These are phyloP conservation scores for Phytophthora multivora DNA, from an alignment of 352 stramenopile genomes.

Conservation along the genomic window DNA sequence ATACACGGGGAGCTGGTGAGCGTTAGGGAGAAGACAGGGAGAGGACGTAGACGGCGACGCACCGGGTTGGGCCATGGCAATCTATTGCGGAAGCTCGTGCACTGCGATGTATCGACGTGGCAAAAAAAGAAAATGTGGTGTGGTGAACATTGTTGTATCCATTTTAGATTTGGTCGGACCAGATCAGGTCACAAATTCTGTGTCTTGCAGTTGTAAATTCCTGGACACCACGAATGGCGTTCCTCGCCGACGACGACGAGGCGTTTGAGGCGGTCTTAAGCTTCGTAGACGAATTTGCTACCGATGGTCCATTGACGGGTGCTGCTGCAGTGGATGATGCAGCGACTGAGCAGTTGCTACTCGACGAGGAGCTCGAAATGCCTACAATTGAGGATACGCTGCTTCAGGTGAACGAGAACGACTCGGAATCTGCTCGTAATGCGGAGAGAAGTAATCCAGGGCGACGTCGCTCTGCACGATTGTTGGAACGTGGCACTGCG, in stretches of 20 bases:
- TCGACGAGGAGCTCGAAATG: slow-evolving; percentile 3
- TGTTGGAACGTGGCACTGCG: neutral
- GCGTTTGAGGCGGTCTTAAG: slow-evolving; percentile 35
- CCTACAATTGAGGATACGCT: slow-evolving; percentile 6
- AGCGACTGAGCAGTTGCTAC: neutral
- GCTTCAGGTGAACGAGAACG: slow-evolving; percentile 4
- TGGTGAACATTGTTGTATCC: slow-evolving; percentile 3
- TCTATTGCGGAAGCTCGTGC: slow-evolving; percentile 8
- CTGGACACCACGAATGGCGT: slow-evolving; percentile 14
- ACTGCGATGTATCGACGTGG: slow-evolving; percentile 10
- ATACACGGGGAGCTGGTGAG: neutral
- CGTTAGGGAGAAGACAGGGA: neutral
- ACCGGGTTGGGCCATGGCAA: slow-evolving; percentile 42
- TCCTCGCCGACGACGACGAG: slow-evolving; percentile 28
- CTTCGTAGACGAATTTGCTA: slow-evolving; percentile 32
- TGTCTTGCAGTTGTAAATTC: slow-evolving; percentile 1
- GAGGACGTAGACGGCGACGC: neutral
- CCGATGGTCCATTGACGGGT: neutral
- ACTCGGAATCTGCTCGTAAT: neutral
- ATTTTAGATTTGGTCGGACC: slow-evolving; percentile 5
- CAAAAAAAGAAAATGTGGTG: slow-evolving; percentile 14
- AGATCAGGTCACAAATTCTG: slow-evolving; percentile 1
- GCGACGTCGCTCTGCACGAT: slow-evolving; percentile 9
- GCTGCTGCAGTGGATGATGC: neutral
- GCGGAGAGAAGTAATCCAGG: neutral